Conservation (phyloP, 257 asterid genomes). For the Solanum chiquidenum region DNA sequence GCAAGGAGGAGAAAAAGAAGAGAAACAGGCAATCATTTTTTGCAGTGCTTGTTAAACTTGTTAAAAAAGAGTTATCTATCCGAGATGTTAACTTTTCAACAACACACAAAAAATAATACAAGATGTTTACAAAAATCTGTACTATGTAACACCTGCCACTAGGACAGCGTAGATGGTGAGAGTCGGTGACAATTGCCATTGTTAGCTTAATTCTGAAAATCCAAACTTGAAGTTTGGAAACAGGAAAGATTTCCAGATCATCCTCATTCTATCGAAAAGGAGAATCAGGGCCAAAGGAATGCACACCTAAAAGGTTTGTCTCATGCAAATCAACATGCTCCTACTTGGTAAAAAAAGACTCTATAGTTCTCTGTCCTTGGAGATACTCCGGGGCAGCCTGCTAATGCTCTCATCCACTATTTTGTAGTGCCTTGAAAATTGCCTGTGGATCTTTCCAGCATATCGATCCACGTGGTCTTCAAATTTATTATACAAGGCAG, state of each 20-base stretch:
- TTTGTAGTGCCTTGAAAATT: constrained; percentile 67
- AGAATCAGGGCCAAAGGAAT: background rate
- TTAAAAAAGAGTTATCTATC: background rate
- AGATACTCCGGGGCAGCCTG: constrained; percentile 48
- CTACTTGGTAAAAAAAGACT: background rate
- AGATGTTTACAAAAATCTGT: background rate
- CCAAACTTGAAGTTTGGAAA: background rate
- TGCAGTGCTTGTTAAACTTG: background rate
- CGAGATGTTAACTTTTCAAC: background rate
- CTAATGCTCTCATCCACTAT: constrained; percentile 74
- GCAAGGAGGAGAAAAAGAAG: background rate
- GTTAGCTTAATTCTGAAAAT: background rate
- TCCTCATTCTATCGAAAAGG: background rate
- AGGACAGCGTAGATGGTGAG: background rate
- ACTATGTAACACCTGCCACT: background rate
- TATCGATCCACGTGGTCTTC: constrained; percentile 51
- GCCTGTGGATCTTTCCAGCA: constrained; percentile 53
- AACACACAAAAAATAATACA: background rate
- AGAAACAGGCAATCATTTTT: background rate
- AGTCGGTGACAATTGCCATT: background rate
- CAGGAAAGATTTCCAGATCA: background rate
- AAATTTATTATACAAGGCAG: constrained; percentile 66
- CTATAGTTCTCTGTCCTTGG: constrained; percentile 54
- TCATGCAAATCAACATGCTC: background rate
- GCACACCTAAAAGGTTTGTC: background rate